phyloP scores from a whole-genome alignment of 345 rosid genomes.

The Gossypium thurberi region DNA sequence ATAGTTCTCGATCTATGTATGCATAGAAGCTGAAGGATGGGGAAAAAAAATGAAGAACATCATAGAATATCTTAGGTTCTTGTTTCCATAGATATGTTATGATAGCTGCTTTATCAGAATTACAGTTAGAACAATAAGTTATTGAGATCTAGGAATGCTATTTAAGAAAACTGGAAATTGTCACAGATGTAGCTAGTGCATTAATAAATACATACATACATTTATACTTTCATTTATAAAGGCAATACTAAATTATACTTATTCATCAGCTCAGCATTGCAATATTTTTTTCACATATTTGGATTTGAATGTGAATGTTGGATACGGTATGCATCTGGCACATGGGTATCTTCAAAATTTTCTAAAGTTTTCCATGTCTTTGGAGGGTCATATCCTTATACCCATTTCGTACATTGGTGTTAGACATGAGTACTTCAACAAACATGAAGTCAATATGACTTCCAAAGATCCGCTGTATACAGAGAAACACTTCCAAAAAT shows the following conservation, averaged over 20 bases:
- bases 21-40: constrained; percentile 34
- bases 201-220: background rate
- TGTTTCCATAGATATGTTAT: constrained; percentile 42
- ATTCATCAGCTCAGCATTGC: background rate
- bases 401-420: too few relatives aligned
- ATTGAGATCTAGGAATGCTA: constrained; percentile 29
- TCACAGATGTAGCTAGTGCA: constrained; percentile 20
- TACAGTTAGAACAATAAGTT: constrained; percentile 41
- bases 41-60: constrained; percentile 29
- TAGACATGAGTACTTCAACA: too few relatives aligned
- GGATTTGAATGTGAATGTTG: too few relatives aligned
- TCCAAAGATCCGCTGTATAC: too few relatives aligned
- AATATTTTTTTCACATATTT: background rate
- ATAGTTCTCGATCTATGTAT: constrained; percentile 31
- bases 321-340: too few relatives aligned
- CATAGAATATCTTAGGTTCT: constrained; percentile 47
- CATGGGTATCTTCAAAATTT: background rate
- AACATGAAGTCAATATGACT: too few relatives aligned
- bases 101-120: constrained; percentile 32
- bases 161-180: constrained; percentile 15
- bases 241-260: background rate
- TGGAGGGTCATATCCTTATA: too few relatives aligned
- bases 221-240: too few relatives aligned
- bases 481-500: too few relatives aligned
- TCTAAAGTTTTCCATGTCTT: too few relatives aligned